Percentiles rank a stretch among this genome's conserved stretches.
Evolutionary conservation across 2,329 filamentous ascomycete species (phyloP).

Genomic region (Diaporthe vexans): DNA sequence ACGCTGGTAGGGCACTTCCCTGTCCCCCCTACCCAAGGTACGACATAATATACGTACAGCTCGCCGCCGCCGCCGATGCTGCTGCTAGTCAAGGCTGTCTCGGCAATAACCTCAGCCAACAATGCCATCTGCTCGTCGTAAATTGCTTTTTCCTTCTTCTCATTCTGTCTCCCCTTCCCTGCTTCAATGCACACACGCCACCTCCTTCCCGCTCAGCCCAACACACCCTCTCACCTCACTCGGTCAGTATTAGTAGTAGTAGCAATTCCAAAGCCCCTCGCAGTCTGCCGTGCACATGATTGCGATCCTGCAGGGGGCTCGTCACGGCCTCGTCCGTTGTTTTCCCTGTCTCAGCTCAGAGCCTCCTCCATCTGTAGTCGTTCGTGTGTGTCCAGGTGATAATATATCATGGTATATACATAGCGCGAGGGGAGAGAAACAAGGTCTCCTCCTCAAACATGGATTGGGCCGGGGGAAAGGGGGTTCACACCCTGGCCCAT

Average conservation of each 20-base stretch:
- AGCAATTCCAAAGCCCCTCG: neutral
- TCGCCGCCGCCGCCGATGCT: too few species aligned
- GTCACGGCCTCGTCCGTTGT: neutral
- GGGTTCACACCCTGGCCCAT: neutral
- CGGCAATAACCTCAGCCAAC: constrained; percentile 30
- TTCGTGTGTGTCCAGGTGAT: neutral
- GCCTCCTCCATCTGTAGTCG: neutral
- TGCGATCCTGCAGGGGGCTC: constrained; percentile 18
- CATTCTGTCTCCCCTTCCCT: neutral
- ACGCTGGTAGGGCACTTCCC: constrained; percentile 34
- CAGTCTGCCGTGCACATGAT: neutral
- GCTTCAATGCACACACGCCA: constrained; percentile 25
- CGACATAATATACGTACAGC: neutral
- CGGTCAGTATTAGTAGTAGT: neutral
- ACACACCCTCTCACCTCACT: constrained; percentile 7
- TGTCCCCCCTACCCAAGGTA: constrained; percentile 26
- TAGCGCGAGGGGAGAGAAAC: neutral
- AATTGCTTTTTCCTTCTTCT: neutral
- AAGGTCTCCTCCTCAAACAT: constrained; percentile 2
- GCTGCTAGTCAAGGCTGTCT: constrained; percentile 20
- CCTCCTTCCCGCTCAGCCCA: neutral
- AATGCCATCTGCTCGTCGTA: neutral
- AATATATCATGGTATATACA: neutral
- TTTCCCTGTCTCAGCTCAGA: neutral
- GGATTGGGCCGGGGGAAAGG: neutral